A percentile compares a stretch with the other conserved stretches of the same genome.
Conservation (phyloP, 2,329 filamentous ascomycete genomes). For the Emydomyces testavorans region DNA sequence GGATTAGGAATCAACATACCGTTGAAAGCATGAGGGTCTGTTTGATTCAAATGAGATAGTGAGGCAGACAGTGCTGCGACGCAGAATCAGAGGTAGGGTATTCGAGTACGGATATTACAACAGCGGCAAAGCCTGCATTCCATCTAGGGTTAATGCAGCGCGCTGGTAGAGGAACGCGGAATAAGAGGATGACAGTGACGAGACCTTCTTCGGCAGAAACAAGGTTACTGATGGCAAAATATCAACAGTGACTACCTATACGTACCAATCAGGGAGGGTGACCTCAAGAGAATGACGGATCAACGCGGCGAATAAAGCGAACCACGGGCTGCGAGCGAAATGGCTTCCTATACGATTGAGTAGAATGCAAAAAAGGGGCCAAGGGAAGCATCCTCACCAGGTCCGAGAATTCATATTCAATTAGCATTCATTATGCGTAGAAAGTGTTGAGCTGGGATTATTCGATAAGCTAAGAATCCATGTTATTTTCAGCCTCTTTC, state of each 20-base stretch:
- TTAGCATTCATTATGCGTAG: too few relatives aligned
- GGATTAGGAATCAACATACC: too few relatives aligned
- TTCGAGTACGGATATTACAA: not conserved
- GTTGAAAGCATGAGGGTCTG: too few relatives aligned
- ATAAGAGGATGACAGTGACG: too few relatives aligned
- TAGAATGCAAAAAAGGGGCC: too few relatives aligned
- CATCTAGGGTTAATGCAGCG: not conserved
- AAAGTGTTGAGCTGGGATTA: not conserved
- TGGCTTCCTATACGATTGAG: too few relatives aligned
- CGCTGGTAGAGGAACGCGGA: too few relatives aligned
- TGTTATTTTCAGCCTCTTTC: conserved; percentile 4
- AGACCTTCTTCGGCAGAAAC: not conserved
- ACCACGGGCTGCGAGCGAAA: not conserved
- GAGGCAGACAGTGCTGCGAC: not conserved
- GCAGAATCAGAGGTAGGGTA: not conserved
- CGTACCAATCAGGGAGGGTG: too few relatives aligned
- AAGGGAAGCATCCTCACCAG: not conserved
- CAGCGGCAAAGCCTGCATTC: not conserved
- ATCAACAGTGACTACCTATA: too few relatives aligned
- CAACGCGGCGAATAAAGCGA: not conserved
- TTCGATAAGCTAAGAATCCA: not conserved
- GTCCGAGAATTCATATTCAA: not conserved
- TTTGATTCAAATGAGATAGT: not conserved
- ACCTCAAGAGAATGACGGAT: not conserved
- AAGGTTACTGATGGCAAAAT: not conserved